These are phyloP conservation scores for Nicotiana obtusifolia DNA, from an alignment of 257 asterid species.

Conservation along the genomic window DNA sequence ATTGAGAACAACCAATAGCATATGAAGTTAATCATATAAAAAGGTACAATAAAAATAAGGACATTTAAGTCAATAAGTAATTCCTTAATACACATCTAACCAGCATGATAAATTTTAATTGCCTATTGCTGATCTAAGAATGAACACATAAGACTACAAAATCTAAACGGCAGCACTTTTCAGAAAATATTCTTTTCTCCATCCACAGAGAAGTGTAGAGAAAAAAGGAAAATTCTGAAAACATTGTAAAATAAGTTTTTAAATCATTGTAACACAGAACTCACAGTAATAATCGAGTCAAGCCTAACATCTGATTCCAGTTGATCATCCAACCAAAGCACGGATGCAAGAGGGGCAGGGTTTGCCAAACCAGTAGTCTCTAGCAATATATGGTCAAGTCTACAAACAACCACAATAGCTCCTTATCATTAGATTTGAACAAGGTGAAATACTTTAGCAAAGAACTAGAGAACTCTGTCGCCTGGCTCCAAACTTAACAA, in stretches of 20 bases:
- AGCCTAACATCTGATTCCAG: slow-evolving; percentile 82
- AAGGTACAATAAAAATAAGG: background rate
- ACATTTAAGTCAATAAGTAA: background rate
- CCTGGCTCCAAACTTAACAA: background rate
- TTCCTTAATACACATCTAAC: background rate
- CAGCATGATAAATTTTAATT: background rate
- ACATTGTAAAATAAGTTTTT: background rate
- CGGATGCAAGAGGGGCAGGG: slow-evolving; percentile 98
- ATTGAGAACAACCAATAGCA: background rate
- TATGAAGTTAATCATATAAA: background rate
- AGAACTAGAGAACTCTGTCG: background rate
- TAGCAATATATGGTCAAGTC: slow-evolving; percentile 94
- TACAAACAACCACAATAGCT: slow-evolving; percentile 22
- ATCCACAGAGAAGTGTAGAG: background rate
- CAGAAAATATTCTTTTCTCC: background rate
- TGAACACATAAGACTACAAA: background rate
- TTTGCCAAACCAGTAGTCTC: slow-evolving; percentile 98
- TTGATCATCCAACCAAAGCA: slow-evolving; percentile 99
- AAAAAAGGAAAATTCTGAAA: background rate
- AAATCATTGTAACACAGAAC: slow-evolving; percentile 25
- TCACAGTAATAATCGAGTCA: slow-evolving; percentile 87
- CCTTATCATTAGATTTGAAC: background rate
- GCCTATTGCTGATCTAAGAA: background rate
- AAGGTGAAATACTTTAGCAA: background rate
- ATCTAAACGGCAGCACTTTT: background rate